Evolutionary conservation across 176 grass and related monocot genomes (phyloP).

Genomic region (Rhynchospora tenuis): DNA sequence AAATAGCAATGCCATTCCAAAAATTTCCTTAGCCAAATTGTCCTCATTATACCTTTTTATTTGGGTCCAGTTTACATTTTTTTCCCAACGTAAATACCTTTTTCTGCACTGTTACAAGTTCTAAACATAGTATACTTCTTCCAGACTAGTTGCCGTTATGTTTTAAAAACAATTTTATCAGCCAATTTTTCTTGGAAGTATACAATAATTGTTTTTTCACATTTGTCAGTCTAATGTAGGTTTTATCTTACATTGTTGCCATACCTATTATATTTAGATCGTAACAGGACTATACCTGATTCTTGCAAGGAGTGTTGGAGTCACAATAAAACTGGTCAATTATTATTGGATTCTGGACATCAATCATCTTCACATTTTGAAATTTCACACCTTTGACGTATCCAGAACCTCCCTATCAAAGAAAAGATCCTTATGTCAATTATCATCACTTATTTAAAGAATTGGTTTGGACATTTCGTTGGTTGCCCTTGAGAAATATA

Average conservation of each 20-base stretch:
- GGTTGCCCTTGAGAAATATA: conserved; percentile 3
- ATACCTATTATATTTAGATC: background rate
- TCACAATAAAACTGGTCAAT: conserved; percentile 99
- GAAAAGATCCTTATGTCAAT: background rate
- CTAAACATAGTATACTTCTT: background rate
- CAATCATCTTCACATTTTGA: conserved; percentile 50
- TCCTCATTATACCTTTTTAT: background rate
- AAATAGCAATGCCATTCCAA: background rate
- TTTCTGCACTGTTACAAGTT: background rate
- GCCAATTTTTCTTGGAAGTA: background rate
- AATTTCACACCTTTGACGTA: conserved; percentile 60
- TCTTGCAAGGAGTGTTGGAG: conserved; percentile 27
- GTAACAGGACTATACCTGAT: conserved; percentile 31
- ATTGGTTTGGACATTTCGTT: background rate
- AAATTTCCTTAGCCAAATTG: background rate
- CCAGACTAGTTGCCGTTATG: background rate
- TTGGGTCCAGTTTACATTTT: background rate
- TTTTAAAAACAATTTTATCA: background rate
- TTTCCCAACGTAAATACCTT: background rate
- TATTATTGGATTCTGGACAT: conserved; percentile 78
- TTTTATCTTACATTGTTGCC: background rate
- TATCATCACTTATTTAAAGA: background rate
- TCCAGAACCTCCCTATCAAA: conserved; percentile 49
- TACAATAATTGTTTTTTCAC: background rate
- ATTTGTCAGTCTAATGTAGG: background rate